phyloP scores from a whole-genome alignment of 2,329 filamentous ascomycete genomes.

The Coniochaeta ligniaria region DNA sequence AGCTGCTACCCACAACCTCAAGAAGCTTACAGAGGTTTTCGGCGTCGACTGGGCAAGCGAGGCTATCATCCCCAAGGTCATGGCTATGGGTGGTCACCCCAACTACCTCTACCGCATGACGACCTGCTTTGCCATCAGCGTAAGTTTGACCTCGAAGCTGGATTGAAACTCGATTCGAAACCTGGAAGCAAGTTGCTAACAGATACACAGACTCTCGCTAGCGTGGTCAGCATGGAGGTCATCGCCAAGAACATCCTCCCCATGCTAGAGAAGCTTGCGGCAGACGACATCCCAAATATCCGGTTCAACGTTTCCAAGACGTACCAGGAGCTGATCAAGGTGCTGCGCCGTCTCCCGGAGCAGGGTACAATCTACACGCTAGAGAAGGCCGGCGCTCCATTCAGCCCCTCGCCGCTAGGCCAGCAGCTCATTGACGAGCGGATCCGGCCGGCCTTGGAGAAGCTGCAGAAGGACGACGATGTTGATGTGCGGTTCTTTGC shows the following conservation, averaged over 20 bases:
- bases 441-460: constrained; percentile 84
- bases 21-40: constrained; percentile 98
- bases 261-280: constrained; percentile 89
- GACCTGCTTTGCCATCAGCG: constrained; percentile 97
- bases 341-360: constrained; percentile 84
- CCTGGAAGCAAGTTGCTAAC: constrained; percentile 2
- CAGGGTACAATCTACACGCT: constrained; percentile 79
- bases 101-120: constrained; percentile 99
- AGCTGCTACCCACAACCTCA: constrained; percentile 92
- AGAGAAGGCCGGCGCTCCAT: constrained; percentile 66
- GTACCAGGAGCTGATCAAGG: constrained; percentile 81
- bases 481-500: constrained; percentile 98
- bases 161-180: background rate
- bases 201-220: constrained; percentile 69
- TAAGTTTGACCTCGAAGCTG: constrained; percentile 42
- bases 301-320: constrained; percentile 99
- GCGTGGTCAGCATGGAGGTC: constrained; percentile 86
- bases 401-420: constrained; percentile 61
- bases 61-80: constrained; percentile 96
- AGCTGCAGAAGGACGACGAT: constrained; percentile 94
- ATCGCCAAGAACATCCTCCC: constrained; percentile 90
- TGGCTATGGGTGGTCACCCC: constrained; percentile 95
- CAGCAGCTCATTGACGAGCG: constrained; percentile 78
- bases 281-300: constrained; percentile 96
- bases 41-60: constrained; percentile 96